These are phyloP conservation scores for Jaltomata sinuosa DNA, from an alignment of 257 asterid species.

Conservation along the genomic window DNA sequence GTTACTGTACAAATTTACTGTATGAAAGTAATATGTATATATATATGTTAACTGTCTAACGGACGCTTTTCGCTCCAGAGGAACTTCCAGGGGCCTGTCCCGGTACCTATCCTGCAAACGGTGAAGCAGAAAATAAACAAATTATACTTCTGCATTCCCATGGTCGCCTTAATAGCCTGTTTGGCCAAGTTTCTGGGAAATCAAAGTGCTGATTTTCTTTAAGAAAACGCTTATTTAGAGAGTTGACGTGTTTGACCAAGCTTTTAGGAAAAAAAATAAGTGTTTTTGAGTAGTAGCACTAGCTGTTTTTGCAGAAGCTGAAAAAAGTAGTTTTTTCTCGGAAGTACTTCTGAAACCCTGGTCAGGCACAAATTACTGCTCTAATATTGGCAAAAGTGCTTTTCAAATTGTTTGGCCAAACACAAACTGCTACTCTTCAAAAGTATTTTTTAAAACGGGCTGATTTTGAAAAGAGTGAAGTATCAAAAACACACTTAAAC, in stretches of 20 bases:
- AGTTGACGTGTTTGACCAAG: neutral
- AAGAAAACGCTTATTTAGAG: neutral
- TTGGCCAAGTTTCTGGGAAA: neutral
- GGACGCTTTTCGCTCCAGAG: conserved; percentile 26
- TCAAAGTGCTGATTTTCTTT: neutral
- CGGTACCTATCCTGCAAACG: conserved; percentile 61
- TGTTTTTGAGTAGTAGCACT: neutral
- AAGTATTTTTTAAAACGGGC: neutral
- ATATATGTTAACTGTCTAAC: neutral
- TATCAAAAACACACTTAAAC: no score
- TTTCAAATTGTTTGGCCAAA: neutral
- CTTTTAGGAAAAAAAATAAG: neutral
- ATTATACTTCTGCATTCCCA: neutral
- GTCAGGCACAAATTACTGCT: neutral
- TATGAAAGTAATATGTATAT: neutral
- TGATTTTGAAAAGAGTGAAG: no score
- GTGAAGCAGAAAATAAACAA: neutral
- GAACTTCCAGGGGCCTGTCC: conserved; percentile 69
- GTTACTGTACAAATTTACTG: neutral
- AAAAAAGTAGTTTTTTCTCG: neutral
- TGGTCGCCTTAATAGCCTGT: neutral
- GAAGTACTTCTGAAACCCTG: neutral
- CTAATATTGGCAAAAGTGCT: neutral
- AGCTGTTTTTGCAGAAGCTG: neutral
- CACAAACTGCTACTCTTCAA: neutral